phyloP scores from a whole-genome alignment of 768 basidiomycete species.

The Boletus huronensis region DNA sequence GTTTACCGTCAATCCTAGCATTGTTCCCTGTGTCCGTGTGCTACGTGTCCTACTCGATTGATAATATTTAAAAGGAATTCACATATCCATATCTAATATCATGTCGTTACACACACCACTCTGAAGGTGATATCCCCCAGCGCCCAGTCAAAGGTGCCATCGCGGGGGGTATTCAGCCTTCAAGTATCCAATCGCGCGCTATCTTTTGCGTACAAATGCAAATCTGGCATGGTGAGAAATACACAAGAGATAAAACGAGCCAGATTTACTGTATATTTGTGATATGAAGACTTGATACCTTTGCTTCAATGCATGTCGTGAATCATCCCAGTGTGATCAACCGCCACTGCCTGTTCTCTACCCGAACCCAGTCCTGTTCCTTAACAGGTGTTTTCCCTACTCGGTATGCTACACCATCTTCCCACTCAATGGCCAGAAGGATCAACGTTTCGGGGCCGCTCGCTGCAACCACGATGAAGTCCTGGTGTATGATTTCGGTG shows the following conservation, averaged over 20 bases:
- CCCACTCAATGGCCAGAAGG: slow-evolving; percentile 16
- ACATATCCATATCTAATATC: too few species aligned
- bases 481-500: slow-evolving; percentile 4
- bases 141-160: too few species aligned
- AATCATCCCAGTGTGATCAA: slow-evolving; percentile 8
- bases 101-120: too few species aligned
- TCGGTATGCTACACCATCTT: slow-evolving; percentile 15
- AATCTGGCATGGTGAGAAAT: background rate
- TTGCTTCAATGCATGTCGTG: background rate
- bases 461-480: slow-evolving; percentile 13
- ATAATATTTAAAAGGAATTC: background rate
- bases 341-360: slow-evolving; percentile 15
- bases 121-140: too few species aligned
- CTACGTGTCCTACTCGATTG: background rate
- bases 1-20: background rate
- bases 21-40: background rate
- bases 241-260: background rate
- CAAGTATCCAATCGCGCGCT: too few species aligned
- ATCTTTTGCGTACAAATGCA: too few species aligned
- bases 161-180: background rate
- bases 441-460: background rate
- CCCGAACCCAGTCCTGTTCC: background rate
- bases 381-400: background rate
- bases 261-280: background rate
- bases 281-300: background rate